Evolutionary conservation across 1,139 yeast species (phyloP), one percentile per base, ranked within the genome.

Genomic region (Candida dubliniensis): DNA sequence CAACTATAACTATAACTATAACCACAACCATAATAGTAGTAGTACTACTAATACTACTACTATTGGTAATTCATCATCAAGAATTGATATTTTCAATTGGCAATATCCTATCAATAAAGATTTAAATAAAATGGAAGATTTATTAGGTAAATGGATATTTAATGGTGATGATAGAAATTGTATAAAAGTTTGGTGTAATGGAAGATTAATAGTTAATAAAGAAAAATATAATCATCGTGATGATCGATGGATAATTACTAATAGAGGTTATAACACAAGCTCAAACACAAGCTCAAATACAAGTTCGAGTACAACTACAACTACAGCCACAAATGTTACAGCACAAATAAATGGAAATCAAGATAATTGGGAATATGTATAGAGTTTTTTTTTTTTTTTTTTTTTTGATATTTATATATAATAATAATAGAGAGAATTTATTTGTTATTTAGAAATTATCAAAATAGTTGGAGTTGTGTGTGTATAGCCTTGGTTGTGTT

Each of bases 101-200:
- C 95, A 86, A 50, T 26, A 56, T 11, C 70, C 73, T 1, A 36
- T 39, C 13, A 27, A 15, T 15, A 14, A 24, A 9, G 23, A 4
- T 9, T 49, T 47, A 6, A 59, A 54, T 12, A 69, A 70, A 45
- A 69, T 78, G 59, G 32, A 43, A 18, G 79, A 85, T 60, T 59
- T 87, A 42, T 64, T 91, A 6, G 88, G 88, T 43, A 90, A 89
- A 61, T 93, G 99, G 99, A 70, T 91, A n/a, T 93, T 89, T 60
- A 79, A 82, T 47, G 99, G 98, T 30, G 99, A 93, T 64, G 96
- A 93, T 62, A 76, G 99, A 58, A 93, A 93, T 61, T 83, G 95
- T 36, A 59, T 68, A 11, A 73, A 71, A 44, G 97, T 93, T 11
- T 93, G 89, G 88, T 91, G 91, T 31, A 80, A 82, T 56, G 99